Evolutionary conservation across 169 alveolate genomes (phyloP).

Genomic region (Cryptosporidium parvum): DNA sequence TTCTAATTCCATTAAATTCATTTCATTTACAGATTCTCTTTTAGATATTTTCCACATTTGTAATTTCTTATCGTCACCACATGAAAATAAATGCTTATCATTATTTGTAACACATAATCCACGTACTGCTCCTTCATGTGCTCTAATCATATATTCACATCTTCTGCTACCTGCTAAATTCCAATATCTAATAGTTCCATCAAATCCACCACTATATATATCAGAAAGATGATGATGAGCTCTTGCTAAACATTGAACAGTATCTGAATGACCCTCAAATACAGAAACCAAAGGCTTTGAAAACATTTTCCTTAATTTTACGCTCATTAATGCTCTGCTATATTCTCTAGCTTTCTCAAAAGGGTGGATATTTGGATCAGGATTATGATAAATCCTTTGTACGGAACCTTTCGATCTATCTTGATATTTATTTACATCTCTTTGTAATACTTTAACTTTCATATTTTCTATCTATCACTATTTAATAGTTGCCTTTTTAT

Average conservation of each 20-base stretch:
- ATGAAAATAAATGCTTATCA: conserved; percentile 84
- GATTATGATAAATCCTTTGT: conserved; percentile 80
- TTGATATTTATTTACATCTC: conserved; percentile 80
- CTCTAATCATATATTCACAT: conserved; percentile 88
- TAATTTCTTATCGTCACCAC: conserved; percentile 94
- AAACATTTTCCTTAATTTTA: conserved; percentile 96
- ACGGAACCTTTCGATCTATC: conserved; percentile 74
- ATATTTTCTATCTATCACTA: conserved; percentile 21
- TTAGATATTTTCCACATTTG: conserved; percentile 80
- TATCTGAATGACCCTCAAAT: conserved; percentile 96
- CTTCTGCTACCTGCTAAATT: conserved; percentile 87
- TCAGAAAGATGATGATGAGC: conserved; percentile 85
- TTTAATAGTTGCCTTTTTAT: neutral
- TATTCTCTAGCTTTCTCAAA: conserved; percentile 94
- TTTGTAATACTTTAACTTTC: conserved; percentile 81
- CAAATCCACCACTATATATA: conserved; percentile 94
- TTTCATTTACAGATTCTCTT: conserved; percentile 12
- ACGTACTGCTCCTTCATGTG: conserved; percentile 95
- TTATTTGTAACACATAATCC: conserved; percentile 87
- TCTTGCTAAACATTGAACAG: conserved; percentile 91
- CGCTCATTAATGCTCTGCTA: conserved; percentile 95
- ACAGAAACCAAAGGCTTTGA: conserved; percentile 97
- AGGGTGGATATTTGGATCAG: conserved; percentile 90
- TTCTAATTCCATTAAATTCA: conserved; percentile 47
- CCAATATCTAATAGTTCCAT: conserved; percentile 97